These are phyloP conservation scores for Glaciozyma antarctica DNA, from an alignment of 768 basidiomycete species.

Conservation along the genomic window DNA sequence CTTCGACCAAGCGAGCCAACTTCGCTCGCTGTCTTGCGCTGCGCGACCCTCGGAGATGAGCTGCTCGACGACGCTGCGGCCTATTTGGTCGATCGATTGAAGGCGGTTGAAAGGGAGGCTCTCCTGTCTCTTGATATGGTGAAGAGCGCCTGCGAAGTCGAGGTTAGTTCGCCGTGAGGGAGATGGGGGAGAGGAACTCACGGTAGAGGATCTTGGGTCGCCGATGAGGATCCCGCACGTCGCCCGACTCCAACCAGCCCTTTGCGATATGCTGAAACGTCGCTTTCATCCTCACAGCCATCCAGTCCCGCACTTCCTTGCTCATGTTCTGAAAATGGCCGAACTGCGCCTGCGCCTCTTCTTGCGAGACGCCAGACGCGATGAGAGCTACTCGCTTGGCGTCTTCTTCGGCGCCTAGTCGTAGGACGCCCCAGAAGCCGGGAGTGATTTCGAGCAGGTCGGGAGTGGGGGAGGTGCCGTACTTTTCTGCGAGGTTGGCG, in stretches of 20 bases:
- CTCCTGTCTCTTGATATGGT: constrained; percentile 10
- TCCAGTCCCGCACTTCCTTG: not conserved
- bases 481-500: not conserved
- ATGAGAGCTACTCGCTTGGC: not conserved
- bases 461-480: constrained; percentile 12
- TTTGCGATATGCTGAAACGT: constrained; percentile 7
- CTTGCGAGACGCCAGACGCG: not conserved
- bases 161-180: not conserved
- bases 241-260: constrained; percentile 4
- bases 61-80: constrained; percentile 12
- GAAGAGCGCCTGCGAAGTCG: constrained; percentile 9
- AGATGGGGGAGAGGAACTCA: not conserved
- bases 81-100: constrained; percentile 21
- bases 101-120: constrained; percentile 15
- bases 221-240: not conserved
- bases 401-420: constrained; percentile 15
- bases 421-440: constrained; percentile 20
- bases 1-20: constrained; percentile 3
- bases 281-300: constrained; percentile 7
- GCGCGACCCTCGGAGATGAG: constrained; percentile 11
- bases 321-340: constrained; percentile 9
- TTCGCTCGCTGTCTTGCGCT: not conserved
- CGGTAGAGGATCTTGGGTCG: constrained; percentile 21
- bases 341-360: not conserved
- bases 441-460: constrained; percentile 17